These are phyloP conservation scores for Copromyces sp. DNA, from an alignment of 495 filamentous ascomycete genomes.

Conservation along the genomic window DNA sequence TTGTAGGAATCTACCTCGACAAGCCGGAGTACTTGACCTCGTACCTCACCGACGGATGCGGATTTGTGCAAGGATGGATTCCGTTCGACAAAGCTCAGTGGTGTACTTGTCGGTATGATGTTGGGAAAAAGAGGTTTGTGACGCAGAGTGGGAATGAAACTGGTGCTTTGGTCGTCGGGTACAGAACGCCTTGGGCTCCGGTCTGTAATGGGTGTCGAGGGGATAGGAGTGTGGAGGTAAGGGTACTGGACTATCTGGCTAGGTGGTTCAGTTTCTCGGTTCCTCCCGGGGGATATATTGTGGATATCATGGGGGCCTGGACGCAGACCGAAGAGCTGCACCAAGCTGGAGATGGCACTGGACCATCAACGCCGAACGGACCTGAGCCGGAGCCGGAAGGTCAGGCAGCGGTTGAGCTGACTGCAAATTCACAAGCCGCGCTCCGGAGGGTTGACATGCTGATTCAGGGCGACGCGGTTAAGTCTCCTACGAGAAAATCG, in stretches of 20 bases:
- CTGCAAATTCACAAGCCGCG: neutral
- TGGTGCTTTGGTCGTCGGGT: neutral
- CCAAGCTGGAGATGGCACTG: neutral
- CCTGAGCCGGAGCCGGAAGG: neutral
- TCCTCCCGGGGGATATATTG: neutral
- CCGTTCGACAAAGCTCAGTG: neutral
- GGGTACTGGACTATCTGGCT: neutral
- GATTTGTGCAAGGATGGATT: neutral
- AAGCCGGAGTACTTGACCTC: neutral
- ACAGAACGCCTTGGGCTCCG: neutral
- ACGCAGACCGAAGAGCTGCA: neutral
- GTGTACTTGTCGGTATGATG: neutral
- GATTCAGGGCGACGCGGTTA: neutral
- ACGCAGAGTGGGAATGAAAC: neutral
- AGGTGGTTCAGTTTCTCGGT: neutral
- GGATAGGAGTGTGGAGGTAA: neutral
- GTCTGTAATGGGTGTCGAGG: neutral
- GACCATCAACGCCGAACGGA: neutral
- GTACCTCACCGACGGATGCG: neutral
- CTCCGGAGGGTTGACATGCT: neutral
- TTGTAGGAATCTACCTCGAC: neutral
- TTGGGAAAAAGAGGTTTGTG: neutral
- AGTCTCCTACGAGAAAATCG: neutral
- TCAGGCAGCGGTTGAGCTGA: neutral
- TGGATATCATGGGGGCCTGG: neutral